Evolutionary conservation across 306 rosid genomes (phyloP), one percentile per base, ranked within the genome.

Genomic region (Vigna radiata): DNA sequence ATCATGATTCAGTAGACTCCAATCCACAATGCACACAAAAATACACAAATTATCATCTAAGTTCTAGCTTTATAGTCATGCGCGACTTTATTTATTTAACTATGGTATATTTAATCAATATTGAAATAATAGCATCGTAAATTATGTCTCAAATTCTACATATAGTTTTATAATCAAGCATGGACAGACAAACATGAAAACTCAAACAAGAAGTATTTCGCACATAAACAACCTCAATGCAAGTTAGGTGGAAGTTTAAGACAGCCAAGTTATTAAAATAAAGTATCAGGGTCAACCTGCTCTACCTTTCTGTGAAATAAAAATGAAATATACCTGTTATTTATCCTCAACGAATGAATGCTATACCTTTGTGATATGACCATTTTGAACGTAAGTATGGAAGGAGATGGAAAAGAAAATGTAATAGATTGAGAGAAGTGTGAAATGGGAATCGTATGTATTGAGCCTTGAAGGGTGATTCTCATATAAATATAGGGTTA

Each of bases 271-370:
- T n/a, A n/a, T n/a, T n/a, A n/a, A n/a, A n/a, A n/a, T n/a, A n/a
- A n/a, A n/a, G n/a, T n/a, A n/a, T n/a, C n/a, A n/a, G n/a, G 78
- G 23, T 70, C 64, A 55, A 39, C 65, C 61, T 16, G 63, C 56
- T 15, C 41, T 11, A 47, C 15, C 39, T 31, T 31, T 31, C 0
- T 56, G 31, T 11, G 23, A 37, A 56, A 56, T 7, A 56, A 31
- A 56, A 56, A 56, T 4, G 16, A 56, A 56, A 21, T 56, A 56
- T 56, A 18, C 14, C 5, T 1, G 36, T 56, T 4, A 56, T n/a
- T n/a, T n/a, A n/a, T n/a, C n/a, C n/a, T n/a, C n/a, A n/a, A n/a
- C n/a, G n/a, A n/a, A n/a, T n/a, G n/a, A n/a, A n/a, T 54, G 14
- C 31, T 54, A 18, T 54, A 19, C 15, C 12, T 8, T 19, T n/a